Percentiles rank a stretch among this genome's conserved stretches.
phyloP scores from a whole-genome alignment of 192 early-diverging fungal species.

The Piromyces sp. region DNA sequence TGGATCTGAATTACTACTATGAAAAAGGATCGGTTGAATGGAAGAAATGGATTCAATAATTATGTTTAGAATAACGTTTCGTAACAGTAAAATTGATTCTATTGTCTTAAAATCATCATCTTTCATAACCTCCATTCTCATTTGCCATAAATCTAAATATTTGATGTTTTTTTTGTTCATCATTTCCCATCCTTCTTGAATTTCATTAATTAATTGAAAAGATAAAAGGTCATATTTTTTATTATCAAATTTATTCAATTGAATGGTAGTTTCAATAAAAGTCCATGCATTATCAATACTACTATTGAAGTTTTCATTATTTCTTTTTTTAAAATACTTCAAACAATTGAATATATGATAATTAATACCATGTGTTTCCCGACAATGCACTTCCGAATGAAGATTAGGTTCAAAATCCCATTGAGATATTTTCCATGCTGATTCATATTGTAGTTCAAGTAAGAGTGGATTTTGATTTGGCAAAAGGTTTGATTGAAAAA shows the following conservation, averaged over 20 bases:
- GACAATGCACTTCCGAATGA: not conserved
- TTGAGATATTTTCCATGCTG: not conserved
- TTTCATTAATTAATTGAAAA: not conserved
- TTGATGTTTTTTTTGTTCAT: not conserved
- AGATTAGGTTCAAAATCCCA: not conserved
- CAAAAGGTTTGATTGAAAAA: no score
- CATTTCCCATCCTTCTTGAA: not conserved
- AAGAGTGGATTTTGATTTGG: not conserved
- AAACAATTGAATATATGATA: not conserved
- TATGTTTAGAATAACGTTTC: not conserved
- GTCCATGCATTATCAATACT: not conserved
- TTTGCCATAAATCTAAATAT: not conserved
- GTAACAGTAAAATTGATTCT: not conserved
- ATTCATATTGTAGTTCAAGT: not conserved
- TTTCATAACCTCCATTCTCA: not conserved
- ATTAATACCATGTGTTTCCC: not conserved
- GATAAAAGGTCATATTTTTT: not conserved
- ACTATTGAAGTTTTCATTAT: not conserved
- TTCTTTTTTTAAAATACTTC: not conserved
- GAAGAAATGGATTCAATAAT: not conserved
- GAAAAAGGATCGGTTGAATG: not conserved
- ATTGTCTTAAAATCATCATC: not conserved
- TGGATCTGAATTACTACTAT: not conserved
- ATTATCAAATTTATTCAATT: not conserved
- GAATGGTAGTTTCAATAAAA: not conserved